Evolutionary conservation across 2,329 filamentous ascomycete genomes (phyloP).

Genomic region (Septoria linicola): DNA sequence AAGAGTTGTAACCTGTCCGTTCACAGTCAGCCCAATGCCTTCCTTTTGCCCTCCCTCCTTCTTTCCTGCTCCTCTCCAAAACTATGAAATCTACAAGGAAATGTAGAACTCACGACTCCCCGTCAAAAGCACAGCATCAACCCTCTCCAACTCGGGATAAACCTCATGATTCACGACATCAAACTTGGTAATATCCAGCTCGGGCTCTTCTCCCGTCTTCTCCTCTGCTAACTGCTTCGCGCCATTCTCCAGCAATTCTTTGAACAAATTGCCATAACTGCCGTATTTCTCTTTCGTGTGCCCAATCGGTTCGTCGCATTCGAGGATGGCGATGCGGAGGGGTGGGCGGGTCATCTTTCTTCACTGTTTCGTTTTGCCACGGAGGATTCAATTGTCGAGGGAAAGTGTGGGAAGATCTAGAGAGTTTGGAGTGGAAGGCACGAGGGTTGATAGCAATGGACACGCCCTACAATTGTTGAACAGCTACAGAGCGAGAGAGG

Average conservation of each 20-base stretch:
- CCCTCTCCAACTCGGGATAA: conserved; percentile 70
- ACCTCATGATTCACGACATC: conserved; percentile 66
- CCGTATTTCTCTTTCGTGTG: conserved; percentile 64
- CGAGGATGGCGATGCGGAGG: conserved; percentile 79
- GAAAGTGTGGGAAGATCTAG: no score
- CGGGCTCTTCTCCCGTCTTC: conserved; percentile 46
- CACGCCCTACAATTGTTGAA: no score
- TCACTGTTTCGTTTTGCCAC: no score
- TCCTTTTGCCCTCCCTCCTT: conserved; percentile 27
- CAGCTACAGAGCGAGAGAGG: no score
- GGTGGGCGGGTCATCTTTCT: no score
- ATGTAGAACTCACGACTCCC: conserved; percentile 51
- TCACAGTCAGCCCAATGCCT: conserved; percentile 2
- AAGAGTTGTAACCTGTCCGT: conserved; percentile 65
- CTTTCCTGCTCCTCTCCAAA: background rate
- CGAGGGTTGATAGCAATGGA: no score
- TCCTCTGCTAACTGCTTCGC: conserved; percentile 47
- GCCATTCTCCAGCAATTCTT: conserved; percentile 51
- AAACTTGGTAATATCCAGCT: conserved; percentile 62
- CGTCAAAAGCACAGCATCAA: conserved; percentile 82
- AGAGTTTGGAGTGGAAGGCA: no score
- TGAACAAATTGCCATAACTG: conserved; percentile 66
- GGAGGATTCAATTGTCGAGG: no score
- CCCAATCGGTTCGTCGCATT: conserved; percentile 76
- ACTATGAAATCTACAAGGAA: background rate